Percentiles rank a stretch among this genome's conserved stretches.
Conservation (phyloP, 1,284 basidiomycete genomes). For the Puccinia coronata region DNA sequence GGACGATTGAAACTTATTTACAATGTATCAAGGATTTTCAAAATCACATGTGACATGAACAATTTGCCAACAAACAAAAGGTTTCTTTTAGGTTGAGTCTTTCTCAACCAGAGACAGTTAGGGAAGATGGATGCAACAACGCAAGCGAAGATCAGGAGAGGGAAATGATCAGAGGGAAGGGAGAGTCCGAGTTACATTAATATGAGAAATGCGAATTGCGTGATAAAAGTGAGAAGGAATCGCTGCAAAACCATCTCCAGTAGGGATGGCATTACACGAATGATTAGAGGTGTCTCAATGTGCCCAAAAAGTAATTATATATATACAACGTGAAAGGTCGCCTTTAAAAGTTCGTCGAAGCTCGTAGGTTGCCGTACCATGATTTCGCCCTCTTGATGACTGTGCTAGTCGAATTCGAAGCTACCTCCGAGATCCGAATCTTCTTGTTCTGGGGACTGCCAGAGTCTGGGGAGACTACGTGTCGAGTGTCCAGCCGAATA, state of each 20-base stretch:
- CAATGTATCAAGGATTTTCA: conserved; percentile 13
- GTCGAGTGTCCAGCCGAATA: conserved; percentile 19
- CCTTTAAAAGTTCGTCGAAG: conserved; percentile 12
- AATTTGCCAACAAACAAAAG: background rate
- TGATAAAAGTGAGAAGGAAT: background rate
- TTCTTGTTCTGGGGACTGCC: conserved; percentile 18
- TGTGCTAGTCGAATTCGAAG: conserved; percentile 21
- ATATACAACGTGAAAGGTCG: background rate
- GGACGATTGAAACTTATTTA: background rate
- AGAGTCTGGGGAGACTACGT: conserved; percentile 1
- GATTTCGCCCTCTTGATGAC: conserved; percentile 36
- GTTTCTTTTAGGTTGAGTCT: too few relatives aligned
- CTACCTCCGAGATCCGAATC: background rate
- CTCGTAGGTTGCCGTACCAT: conserved; percentile 40
- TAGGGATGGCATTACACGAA: background rate
- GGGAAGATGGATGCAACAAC: background rate
- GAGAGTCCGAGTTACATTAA: background rate
- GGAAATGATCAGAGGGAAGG: too few relatives aligned
- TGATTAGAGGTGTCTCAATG: background rate
- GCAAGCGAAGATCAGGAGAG: background rate
- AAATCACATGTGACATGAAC: background rate
- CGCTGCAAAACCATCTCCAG: background rate
- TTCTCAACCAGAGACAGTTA: conserved; percentile 1
- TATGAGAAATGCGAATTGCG: background rate
- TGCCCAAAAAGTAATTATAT: background rate